These are phyloP conservation scores for Chrysanthemum makinoi DNA, from an alignment of 129 eudicot species.

Conservation along the genomic window DNA sequence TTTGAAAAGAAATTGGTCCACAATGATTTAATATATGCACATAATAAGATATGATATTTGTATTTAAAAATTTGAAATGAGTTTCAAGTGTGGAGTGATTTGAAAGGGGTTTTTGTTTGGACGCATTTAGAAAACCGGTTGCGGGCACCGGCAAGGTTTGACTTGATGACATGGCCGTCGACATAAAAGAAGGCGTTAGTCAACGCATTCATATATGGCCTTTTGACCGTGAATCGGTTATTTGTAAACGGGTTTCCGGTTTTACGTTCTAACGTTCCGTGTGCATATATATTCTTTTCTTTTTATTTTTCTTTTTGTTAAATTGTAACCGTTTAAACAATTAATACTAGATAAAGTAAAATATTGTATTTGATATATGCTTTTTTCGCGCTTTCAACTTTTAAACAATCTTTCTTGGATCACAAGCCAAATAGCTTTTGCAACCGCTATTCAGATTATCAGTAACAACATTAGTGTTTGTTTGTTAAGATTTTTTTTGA, in stretches of 20 bases:
- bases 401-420: slow-evolving; percentile 24
- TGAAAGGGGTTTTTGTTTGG: slow-evolving; percentile 13
- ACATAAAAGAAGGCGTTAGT: slow-evolving; percentile 24
- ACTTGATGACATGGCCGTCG: slow-evolving; percentile 26
- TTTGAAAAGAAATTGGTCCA: neutral
- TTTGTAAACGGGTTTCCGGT: slow-evolving; percentile 42
- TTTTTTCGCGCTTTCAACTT: slow-evolving; percentile 26
- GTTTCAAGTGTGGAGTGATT: slow-evolving; percentile 9
- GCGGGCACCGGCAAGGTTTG: slow-evolving; percentile 22
- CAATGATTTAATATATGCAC: neutral
- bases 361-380: too few species aligned
- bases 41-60: neutral
- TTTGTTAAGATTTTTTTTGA: too few species aligned
- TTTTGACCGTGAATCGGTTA: slow-evolving; percentile 50
- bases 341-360: too few species aligned
- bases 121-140: slow-evolving; percentile 6
- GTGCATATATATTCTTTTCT: slow-evolving; percentile 13
- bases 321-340: neutral
- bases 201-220: slow-evolving; percentile 35
- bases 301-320: neutral
- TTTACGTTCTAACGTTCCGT: slow-evolving; percentile 31
- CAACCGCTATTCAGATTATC: too few species aligned
- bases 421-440: slow-evolving; percentile 18
- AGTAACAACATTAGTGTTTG: too few species aligned
- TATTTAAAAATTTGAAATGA: neutral